Base-by-base conservation (phyloP, 768 basidiomycete genomes). In the Paxillus involutus region DNA sequence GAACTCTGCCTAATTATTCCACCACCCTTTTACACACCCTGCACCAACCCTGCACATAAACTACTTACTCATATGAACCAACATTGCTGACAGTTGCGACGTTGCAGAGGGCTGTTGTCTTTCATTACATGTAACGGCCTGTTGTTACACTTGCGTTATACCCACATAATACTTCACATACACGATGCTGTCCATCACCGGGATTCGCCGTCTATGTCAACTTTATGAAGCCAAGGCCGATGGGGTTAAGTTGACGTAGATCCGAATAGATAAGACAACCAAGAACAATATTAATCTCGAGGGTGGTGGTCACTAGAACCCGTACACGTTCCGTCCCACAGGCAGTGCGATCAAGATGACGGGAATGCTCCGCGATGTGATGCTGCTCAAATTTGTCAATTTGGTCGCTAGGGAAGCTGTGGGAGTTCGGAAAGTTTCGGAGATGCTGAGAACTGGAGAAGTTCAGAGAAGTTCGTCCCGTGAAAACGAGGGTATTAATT, bases 1-100 rank as follows among this genome's bases (percentile, higher is more conserved):
- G 50, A 49, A 60, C 47, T 14, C n/a, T 44, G 36, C 13, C 17
- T 64, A 58, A 59, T 60, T 66, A 60, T 63, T 21, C 29, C 52
- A 47, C 47, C 53, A 62, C 56, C n/a, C 46, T 47, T 48, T 44
- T 24, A 32, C 12, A 48, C 35, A 21, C 19, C 16, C 21, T 47
- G 32, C 35, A 29, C 35, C 13, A 49, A 43, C 37, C 49, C 41
- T 16, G 3, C 40, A 21, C 24, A 24, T 41, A 16, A 16, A 39
- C 24, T 48, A 40, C 44, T 24, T 33, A 36, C 17, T 6, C 44
- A 44, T 37, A 9, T 39, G 14, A 14, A 44, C 57, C 32, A n/a
- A 32, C 32, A n/a, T 17, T 26, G 7, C 49, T 32, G 45, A 41
- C 42, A 26, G 26, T 26, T 4, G 26, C 26, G 26, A 26, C 26